A percentile compares a stretch with the other conserved stretches of the same genome.
Conservation (phyloP, 768 basidiomycete genomes). For the Termitomyces sp. region DNA sequence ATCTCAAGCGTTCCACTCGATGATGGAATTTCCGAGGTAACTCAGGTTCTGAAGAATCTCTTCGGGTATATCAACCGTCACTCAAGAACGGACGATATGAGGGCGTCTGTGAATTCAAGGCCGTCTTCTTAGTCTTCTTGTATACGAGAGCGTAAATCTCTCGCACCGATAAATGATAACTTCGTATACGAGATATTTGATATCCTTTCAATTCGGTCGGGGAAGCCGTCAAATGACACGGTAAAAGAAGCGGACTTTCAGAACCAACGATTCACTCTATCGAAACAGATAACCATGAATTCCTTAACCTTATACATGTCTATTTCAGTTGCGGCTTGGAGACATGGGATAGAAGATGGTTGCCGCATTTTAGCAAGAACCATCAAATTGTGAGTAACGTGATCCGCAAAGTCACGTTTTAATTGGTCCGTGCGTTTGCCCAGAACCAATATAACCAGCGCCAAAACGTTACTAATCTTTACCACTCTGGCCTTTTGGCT, state of each 20-base stretch:
- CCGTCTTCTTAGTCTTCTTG: not conserved
- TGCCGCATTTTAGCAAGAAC: too few species aligned
- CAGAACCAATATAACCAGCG: slow-evolving; percentile 2
- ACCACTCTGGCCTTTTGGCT: slow-evolving; percentile 95
- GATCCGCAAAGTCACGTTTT: not conserved
- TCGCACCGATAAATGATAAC: too few species aligned
- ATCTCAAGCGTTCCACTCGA: not conserved
- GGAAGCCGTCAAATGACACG: not conserved
- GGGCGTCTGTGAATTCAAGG: not conserved
- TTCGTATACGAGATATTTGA: too few species aligned
- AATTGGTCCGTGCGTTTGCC: slow-evolving; percentile 8
- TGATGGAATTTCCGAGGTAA: not conserved
- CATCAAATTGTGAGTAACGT: too few species aligned
- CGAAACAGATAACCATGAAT: not conserved
- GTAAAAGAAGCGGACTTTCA: not conserved
- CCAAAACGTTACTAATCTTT: slow-evolving; percentile 20
- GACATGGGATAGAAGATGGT: too few species aligned
- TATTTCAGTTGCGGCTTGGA: not conserved
- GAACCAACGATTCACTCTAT: not conserved
- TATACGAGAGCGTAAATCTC: not conserved
- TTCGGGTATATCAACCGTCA: not conserved
- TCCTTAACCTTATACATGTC: not conserved
- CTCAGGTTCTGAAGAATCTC: not conserved
- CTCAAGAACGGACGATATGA: not conserved
- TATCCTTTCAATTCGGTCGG: too few species aligned